Evolutionary conservation across 306 rosid genomes (phyloP).

Genomic region (Biancaea sappan): DNA sequence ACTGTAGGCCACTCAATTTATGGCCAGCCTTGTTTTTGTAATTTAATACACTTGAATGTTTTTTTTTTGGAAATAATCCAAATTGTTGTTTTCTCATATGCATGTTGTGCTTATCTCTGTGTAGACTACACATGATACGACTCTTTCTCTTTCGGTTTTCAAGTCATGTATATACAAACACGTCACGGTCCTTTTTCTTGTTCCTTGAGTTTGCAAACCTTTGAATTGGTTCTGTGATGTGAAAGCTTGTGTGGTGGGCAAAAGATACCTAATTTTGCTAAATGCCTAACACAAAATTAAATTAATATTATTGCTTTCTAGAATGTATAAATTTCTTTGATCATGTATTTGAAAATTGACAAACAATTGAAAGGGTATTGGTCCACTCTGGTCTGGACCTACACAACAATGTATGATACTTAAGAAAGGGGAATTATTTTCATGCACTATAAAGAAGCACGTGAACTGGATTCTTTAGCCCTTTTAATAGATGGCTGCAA

Average conservation of each 20-base stretch:
- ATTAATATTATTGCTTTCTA: constrained; percentile 1
- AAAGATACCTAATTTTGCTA: constrained; percentile 24
- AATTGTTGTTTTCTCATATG: background rate
- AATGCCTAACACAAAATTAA: background rate
- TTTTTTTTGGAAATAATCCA: background rate
- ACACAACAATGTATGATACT: background rate
- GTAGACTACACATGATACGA: constrained; percentile 19
- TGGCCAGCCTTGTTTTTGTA: constrained; percentile 30
- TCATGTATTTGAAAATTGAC: background rate
- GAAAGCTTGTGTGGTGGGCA: constrained; percentile 29
- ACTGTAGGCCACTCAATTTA: constrained; percentile 26
- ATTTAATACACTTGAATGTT: background rate
- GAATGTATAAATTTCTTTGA: constrained; percentile 7
- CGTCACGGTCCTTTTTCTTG: constrained; percentile 31
- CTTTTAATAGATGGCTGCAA: constrained; percentile 20
- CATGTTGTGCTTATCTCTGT: constrained; percentile 25
- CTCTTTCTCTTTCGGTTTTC: constrained; percentile 28
- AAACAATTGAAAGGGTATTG: background rate
- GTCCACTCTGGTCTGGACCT: constrained; percentile 5
- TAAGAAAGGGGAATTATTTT: constrained; percentile 24
- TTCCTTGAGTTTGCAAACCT: constrained; percentile 30
- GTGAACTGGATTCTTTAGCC: constrained; percentile 37
- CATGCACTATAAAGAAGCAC: constrained; percentile 24
- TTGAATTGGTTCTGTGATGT: constrained; percentile 31
- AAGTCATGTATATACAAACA: background rate